phyloP scores from a whole-genome alignment of 164 flowering plant genomes.

The Nymphaea thermarum region DNA sequence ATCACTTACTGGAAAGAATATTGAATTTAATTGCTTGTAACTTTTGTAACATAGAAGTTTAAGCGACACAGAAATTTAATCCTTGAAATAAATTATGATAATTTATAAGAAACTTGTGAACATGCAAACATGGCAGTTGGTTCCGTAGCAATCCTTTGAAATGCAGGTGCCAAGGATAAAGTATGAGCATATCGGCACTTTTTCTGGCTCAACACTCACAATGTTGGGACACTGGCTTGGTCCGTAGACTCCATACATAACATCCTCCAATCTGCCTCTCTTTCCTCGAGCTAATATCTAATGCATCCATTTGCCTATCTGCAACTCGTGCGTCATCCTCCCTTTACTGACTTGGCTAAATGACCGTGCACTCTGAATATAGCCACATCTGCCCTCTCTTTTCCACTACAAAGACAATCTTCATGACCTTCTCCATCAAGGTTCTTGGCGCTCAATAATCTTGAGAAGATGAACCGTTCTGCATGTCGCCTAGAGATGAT shows the following conservation, averaged over 20 bases:
- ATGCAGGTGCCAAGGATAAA: not conserved
- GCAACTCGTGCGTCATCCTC: not conserved
- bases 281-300: not conserved
- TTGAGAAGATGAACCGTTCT: not conserved
- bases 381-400: not conserved
- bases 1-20: too few relatives aligned
- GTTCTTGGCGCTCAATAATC: not conserved
- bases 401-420: not conserved
- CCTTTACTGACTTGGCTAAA: not conserved
- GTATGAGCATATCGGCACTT: not conserved
- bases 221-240: not conserved
- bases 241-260: not conserved
- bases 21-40: too few relatives aligned
- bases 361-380: too few relatives aligned
- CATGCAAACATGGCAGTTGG: too few relatives aligned
- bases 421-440: not conserved
- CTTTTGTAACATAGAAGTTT: too few relatives aligned
- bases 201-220: not conserved
- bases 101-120: too few relatives aligned
- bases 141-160: not conserved
- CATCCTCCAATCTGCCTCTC: not conserved
- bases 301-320: not conserved
- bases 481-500: not conserved
- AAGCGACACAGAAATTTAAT: too few relatives aligned
- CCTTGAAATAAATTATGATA: too few relatives aligned